Percentiles rank a stretch among this genome's conserved stretches.
These are phyloP conservation scores for Geotrichum cucujoidarum DNA, from an alignment of 1,139 yeast genomes.

Conservation along the genomic window DNA sequence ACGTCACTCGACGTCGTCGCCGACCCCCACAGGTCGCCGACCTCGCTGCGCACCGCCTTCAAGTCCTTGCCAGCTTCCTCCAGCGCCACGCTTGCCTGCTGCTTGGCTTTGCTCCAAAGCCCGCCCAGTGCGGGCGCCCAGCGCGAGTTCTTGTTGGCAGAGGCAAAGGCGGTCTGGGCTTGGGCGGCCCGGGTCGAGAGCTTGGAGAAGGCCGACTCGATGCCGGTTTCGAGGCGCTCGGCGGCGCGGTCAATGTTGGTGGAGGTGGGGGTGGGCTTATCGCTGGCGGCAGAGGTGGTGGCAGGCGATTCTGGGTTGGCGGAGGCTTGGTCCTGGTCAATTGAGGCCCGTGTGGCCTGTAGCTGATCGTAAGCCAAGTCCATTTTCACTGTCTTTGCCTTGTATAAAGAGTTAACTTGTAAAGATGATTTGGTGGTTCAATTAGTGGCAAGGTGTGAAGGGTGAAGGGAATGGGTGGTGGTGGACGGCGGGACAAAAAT, in stretches of 20 bases:
- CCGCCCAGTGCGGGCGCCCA: slow-evolving; percentile 32
- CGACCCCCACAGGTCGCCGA: slow-evolving; percentile 28
- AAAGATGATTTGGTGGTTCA: no score
- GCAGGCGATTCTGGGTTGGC: neutral
- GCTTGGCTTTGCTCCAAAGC: slow-evolving; percentile 38
- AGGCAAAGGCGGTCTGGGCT: slow-evolving; percentile 36
- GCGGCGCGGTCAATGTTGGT: slow-evolving; percentile 32
- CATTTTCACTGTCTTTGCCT: slow-evolving; percentile 20
- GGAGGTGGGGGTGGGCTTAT: slow-evolving; percentile 1
- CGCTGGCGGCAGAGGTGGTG: neutral
- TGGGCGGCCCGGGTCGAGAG: slow-evolving; percentile 37
- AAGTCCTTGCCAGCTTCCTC: slow-evolving; percentile 38
- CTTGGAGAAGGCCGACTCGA: slow-evolving; percentile 47
- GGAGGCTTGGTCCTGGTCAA: slow-evolving; percentile 15
- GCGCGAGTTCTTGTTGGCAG: no score
- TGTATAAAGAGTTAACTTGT: no score
- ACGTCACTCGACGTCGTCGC: slow-evolving; percentile 12
- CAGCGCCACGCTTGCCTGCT: slow-evolving; percentile 42
- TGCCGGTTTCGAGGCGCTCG: slow-evolving; percentile 47
- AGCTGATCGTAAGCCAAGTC: slow-evolving; percentile 29
- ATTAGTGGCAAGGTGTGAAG: neutral
- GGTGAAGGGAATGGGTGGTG: neutral
- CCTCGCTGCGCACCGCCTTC: slow-evolving; percentile 28
- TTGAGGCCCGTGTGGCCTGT: slow-evolving; percentile 20
- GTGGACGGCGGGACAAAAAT: neutral